Percentiles rank a stretch among this genome's conserved stretches.
Conservation (phyloP, 2,329 filamentous ascomycete species). For the Hypoxylon sp. region DNA sequence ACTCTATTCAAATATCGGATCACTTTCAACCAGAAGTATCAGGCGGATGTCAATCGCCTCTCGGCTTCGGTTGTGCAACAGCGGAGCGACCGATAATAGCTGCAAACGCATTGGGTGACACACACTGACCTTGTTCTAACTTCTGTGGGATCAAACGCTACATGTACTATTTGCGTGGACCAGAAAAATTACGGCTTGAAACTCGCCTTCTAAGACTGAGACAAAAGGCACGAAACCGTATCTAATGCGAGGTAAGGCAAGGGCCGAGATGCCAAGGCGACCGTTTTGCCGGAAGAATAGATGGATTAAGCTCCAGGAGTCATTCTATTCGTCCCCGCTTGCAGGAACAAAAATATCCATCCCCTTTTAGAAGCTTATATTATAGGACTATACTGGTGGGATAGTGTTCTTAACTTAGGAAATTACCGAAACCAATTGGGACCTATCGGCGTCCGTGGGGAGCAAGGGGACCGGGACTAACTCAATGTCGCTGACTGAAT, state of each 20-base stretch:
- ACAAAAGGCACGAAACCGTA: conserved; percentile 35
- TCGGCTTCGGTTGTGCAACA: conserved; percentile 41
- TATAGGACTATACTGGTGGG: conserved; percentile 30
- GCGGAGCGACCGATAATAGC: conserved; percentile 23
- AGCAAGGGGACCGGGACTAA: conserved; percentile 4
- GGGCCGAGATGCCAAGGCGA: conserved; percentile 27
- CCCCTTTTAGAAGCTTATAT: conserved; percentile 25
- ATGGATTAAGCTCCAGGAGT: conserved; percentile 9
- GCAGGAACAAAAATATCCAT: conserved; percentile 21
- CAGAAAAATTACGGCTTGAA: conserved; percentile 15
- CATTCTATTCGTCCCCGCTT: conserved; percentile 27
- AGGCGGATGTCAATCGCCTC: conserved; percentile 37
- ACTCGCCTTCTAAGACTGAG: conserved; percentile 41
- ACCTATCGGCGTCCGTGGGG: conserved; percentile 21
- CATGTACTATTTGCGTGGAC: conserved; percentile 32
- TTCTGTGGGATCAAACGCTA: conserved; percentile 47
- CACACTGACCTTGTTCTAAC: conserved; percentile 40
- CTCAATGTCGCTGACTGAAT: conserved; percentile 31
- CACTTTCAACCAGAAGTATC: conserved; percentile 13
- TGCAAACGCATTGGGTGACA: conserved; percentile 35
- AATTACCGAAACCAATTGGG: conserved; percentile 30
- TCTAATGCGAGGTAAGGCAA: conserved; percentile 32
- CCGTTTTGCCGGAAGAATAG: conserved; percentile 12
- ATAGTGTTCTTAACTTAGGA: conserved; percentile 18
- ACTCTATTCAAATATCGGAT: conserved; percentile 15